These are phyloP conservation scores for Colletotrichum eleusines DNA, from an alignment of 2,329 filamentous ascomycete species.

Conservation along the genomic window DNA sequence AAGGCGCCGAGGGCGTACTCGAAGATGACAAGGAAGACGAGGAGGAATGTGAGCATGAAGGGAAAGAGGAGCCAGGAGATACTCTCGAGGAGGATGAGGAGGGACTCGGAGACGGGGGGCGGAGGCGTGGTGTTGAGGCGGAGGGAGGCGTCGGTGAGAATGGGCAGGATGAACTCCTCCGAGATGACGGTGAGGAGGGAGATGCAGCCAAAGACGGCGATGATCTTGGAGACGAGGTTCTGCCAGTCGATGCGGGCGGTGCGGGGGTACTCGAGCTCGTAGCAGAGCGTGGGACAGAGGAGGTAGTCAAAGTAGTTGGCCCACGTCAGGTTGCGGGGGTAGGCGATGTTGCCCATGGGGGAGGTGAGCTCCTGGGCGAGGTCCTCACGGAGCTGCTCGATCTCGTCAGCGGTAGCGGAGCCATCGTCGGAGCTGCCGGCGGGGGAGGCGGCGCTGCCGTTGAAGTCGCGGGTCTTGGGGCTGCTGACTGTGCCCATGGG, in stretches of 20 bases:
- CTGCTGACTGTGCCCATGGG: slow-evolving; percentile 56
- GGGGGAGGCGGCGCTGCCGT: slow-evolving; percentile 41
- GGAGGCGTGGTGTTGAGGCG: slow-evolving; percentile 59
- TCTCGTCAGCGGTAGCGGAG: slow-evolving; percentile 57
- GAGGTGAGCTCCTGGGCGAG: slow-evolving; percentile 92
- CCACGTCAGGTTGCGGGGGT: slow-evolving; percentile 88
- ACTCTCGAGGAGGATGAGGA: slow-evolving; percentile 87
- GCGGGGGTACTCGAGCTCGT: slow-evolving; percentile 96
- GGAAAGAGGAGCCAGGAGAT: slow-evolving; percentile 94
- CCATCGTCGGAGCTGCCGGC: slow-evolving; percentile 47
- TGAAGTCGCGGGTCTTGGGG: slow-evolving; percentile 33
- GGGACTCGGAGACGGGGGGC: slow-evolving; percentile 70
- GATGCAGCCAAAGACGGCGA: slow-evolving; percentile 95
- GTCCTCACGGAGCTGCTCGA: slow-evolving; percentile 82
- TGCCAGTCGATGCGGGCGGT: slow-evolving; percentile 80
- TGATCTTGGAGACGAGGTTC: slow-evolving; percentile 84
- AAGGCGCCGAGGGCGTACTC: slow-evolving; percentile 96
- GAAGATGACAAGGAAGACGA: slow-evolving; percentile 98
- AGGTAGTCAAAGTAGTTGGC: slow-evolving; percentile 88
- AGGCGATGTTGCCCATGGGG: slow-evolving; percentile 88
- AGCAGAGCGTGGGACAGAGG: slow-evolving; percentile 94
- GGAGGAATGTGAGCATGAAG: slow-evolving; percentile 94
- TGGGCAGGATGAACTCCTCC: slow-evolving; percentile 95
- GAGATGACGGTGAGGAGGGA: slow-evolving; percentile 92
- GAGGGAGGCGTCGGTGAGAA: slow-evolving; percentile 77